Evolutionary conservation across 208 protist genomes (phyloP), one percentile per base, ranked within the genome.

Genomic region (Wallacemonas rigidus): DNA sequence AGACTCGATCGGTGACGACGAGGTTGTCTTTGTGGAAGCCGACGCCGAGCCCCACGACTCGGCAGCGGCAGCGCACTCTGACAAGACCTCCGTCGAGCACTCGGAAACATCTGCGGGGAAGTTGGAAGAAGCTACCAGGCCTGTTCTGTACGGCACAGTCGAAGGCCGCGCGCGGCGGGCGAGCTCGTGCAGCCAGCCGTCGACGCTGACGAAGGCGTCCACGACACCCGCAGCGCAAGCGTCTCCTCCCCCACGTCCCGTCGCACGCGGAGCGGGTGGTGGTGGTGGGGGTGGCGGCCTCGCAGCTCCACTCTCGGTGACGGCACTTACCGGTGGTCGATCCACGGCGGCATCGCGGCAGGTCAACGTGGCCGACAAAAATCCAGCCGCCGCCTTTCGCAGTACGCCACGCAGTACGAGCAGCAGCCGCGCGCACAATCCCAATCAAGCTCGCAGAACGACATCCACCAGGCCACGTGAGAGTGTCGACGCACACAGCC

Each of bases 131-230:
- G 26, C 26, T 26, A 26, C 26, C 26, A 26, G 26, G 26, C 61
- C 61, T 8, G 61, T 51, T 17, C 4, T 57, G 5, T 54, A 57
- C 48, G 50, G 50, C 63, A 57, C 48, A 5, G 63, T 54, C 26
- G 48, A 57, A n/a, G 60, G 60, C 60, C 60, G 60, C 43, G 60
- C 60, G 39, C 60, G 60, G 5, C 60, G 60, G 4, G 60, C 63
- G 6, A 69, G 48, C 48, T 39, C 43, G n/a, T 69, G 48, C 44
- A 57, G 63, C 48, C 1, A 57, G 6, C 48, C 63, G n/a, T 69
- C 47, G 38, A 41, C 56, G 45, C 12, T 12, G 45, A 57, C 47
- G 7, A 9, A 40, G 6, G 35, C 63, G 47, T 69, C 63, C 9
- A 41, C 56, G 6, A 36, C 6, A n/a, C 6, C 53, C 14, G 6